These are phyloP conservation scores for Zopfochytrium polystomum DNA, from an alignment of 371 early-diverging fungal genomes.

Conservation along the genomic window DNA sequence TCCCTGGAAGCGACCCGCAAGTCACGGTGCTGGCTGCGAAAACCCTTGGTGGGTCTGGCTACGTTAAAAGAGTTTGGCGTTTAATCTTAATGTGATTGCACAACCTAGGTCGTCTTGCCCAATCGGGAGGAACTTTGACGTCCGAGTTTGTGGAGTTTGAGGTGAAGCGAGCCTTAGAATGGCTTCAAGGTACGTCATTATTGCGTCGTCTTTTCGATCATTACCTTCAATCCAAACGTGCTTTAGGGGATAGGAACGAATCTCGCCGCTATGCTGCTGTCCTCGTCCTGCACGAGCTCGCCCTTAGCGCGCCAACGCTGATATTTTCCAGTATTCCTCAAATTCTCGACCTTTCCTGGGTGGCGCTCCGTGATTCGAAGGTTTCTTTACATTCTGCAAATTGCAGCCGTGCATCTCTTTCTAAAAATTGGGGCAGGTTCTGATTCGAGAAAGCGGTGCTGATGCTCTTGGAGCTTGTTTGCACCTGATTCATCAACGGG, in stretches of 20 bases:
- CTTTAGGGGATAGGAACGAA: conserved; percentile 66
- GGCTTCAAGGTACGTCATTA: conserved; percentile 69
- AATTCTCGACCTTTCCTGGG: conserved; percentile 85
- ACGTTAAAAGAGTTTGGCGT: neutral
- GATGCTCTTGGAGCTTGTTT: conserved; percentile 83
- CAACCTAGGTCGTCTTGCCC: conserved; percentile 64
- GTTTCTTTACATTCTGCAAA: conserved; percentile 31
- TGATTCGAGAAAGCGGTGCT: conserved; percentile 83
- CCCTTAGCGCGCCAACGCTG: conserved; percentile 77
- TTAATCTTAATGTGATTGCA: neutral
- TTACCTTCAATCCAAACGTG: conserved; percentile 6
- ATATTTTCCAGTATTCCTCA: conserved; percentile 81
- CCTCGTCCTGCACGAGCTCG: conserved; percentile 77
- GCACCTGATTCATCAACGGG: conserved; percentile 76
- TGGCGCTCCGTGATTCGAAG: conserved; percentile 80
- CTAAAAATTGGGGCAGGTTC: conserved; percentile 35
- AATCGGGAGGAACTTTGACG: conserved; percentile 72
- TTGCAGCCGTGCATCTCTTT: neutral
- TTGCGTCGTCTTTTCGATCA: conserved; percentile 4
- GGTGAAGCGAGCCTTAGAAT: conserved; percentile 84
- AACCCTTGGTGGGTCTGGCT: conserved; percentile 60
- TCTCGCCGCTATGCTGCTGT: conserved; percentile 83
- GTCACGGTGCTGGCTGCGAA: conserved; percentile 81
- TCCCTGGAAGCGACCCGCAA: conserved; percentile 79
- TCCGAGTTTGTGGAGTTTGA: conserved; percentile 85